Percentiles rank a stretch among this genome's conserved stretches.
Conservation (phyloP, 2,329 filamentous ascomycete species). For the Ophiostoma sp. region DNA sequence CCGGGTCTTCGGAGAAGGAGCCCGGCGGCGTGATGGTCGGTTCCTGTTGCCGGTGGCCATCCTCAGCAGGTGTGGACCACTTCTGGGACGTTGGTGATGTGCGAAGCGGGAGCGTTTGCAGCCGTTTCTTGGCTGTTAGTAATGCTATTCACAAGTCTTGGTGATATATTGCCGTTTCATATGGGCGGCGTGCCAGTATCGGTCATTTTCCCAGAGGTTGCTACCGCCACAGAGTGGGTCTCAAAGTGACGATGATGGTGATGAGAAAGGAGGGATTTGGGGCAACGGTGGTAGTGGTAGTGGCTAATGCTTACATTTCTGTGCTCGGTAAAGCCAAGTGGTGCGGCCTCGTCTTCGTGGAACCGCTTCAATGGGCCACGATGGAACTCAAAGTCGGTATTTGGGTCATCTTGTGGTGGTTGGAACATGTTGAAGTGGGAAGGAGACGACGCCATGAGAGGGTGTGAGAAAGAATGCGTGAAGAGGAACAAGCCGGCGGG, state of each 20-base stretch:
- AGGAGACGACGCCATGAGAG: neutral
- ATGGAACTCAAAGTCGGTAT: constrained; percentile 32
- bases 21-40: constrained; percentile 38
- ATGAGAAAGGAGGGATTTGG: neutral
- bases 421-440: constrained; percentile 23
- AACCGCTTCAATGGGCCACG: constrained; percentile 41
- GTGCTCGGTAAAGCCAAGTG: constrained; percentile 46
- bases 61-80: constrained; percentile 30
- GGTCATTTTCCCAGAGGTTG: neutral
- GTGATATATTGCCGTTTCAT: neutral
- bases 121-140: constrained; percentile 43
- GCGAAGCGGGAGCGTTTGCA: constrained; percentile 49
- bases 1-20: constrained; percentile 37
- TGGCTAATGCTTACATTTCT: constrained; percentile 40
- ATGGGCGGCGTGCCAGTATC: no score
- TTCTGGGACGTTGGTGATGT: constrained; percentile 40
- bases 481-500: neutral
- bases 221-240: neutral
- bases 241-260: neutral
- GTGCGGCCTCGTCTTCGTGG: constrained; percentile 41
- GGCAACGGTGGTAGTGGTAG: neutral
- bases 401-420: constrained; percentile 11
- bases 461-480: neutral
- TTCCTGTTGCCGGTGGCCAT: constrained; percentile 30
- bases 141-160: neutral